phyloP scores from a whole-genome alignment of 148 eudicot genomes.

The Persicaria tinctoria region DNA sequence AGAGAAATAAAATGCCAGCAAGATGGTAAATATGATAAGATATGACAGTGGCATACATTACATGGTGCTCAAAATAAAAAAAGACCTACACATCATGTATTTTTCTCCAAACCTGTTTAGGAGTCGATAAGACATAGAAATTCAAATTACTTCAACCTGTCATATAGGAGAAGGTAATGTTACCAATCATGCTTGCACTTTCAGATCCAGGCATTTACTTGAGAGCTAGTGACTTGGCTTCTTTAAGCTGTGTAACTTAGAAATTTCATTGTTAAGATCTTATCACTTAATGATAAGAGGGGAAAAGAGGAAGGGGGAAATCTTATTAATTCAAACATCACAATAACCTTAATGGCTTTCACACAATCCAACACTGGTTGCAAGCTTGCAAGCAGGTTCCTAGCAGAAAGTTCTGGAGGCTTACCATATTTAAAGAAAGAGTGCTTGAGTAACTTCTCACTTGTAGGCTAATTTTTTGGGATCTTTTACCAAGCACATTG shows the following conservation, averaged over 20 bases:
- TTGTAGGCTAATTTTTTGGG: no score
- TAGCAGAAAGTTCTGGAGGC: slow-evolving; percentile 76
- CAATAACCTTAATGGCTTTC: slow-evolving; percentile 70
- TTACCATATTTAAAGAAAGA: slow-evolving; percentile 27
- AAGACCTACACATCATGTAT: no score
- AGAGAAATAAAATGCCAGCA: no score
- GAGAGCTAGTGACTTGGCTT: slow-evolving; percentile 93
- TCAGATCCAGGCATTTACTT: slow-evolving; percentile 89
- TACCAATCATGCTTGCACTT: slow-evolving; percentile 88
- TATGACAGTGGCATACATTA: no score
- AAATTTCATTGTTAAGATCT: background rate
- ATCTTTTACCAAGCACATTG: no score
- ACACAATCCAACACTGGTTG: slow-evolving; percentile 82
- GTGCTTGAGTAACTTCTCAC: no score
- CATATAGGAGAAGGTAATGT: slow-evolving; percentile 16
- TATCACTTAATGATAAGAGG: background rate
- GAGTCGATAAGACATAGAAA: background rate
- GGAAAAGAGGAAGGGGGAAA: background rate
- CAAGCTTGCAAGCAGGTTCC: slow-evolving; percentile 53
- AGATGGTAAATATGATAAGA: no score
- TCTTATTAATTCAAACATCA: background rate
- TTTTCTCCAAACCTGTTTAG: no score
- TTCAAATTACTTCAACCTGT: background rate
- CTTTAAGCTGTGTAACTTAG: slow-evolving; percentile 52
- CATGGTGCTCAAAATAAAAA: no score